Evolutionary conservation across 495 filamentous ascomycete genomes (phyloP).

Genomic region (Podospora bellae-mahoneyi): DNA sequence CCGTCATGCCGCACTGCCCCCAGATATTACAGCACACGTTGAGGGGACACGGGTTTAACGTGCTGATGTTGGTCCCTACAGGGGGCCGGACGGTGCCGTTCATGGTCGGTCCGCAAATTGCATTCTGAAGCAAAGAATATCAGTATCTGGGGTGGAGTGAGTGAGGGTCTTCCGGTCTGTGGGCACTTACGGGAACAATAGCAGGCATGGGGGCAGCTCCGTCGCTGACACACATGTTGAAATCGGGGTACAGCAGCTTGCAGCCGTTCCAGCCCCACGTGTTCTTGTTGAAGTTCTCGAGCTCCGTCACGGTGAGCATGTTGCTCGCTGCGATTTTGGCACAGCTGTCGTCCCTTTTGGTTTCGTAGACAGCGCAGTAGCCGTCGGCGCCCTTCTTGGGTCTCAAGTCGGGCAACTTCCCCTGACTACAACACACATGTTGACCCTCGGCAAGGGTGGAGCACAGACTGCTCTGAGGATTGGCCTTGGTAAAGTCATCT

Average conservation of each 20-base stretch:
- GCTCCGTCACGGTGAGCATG: slow-evolving; percentile 29
- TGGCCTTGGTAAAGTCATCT: slow-evolving; percentile 16
- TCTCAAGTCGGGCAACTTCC: slow-evolving; percentile 22
- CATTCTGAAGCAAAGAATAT: slow-evolving; percentile 28
- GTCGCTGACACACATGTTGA: slow-evolving; percentile 40
- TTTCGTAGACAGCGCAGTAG: slow-evolving; percentile 25
- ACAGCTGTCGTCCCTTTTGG: slow-evolving; percentile 36
- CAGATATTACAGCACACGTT: slow-evolving; percentile 39
- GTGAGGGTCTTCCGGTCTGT: background rate
- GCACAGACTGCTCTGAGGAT: slow-evolving; percentile 31
- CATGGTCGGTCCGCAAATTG: slow-evolving; percentile 39
- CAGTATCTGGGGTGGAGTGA: too few species aligned
- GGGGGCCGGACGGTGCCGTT: slow-evolving; percentile 14
- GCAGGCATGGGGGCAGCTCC: slow-evolving; percentile 43
- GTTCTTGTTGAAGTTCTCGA: slow-evolving; percentile 35
- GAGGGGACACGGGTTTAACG: slow-evolving; percentile 35
- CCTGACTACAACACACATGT: slow-evolving; percentile 45
- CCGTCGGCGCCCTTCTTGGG: slow-evolving; percentile 25
- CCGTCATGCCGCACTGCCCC: slow-evolving; percentile 48
- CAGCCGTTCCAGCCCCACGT: slow-evolving; percentile 47
- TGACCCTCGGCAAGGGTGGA: slow-evolving; percentile 32
- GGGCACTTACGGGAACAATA: background rate
- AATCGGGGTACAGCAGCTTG: slow-evolving; percentile 23
- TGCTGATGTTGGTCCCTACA: slow-evolving; percentile 16
- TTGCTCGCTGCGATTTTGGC: slow-evolving; percentile 37